Percentiles rank a stretch among this genome's conserved stretches.
phyloP scores from a whole-genome alignment of 352 stramenopile species.

The Phytophthora megakarya region DNA sequence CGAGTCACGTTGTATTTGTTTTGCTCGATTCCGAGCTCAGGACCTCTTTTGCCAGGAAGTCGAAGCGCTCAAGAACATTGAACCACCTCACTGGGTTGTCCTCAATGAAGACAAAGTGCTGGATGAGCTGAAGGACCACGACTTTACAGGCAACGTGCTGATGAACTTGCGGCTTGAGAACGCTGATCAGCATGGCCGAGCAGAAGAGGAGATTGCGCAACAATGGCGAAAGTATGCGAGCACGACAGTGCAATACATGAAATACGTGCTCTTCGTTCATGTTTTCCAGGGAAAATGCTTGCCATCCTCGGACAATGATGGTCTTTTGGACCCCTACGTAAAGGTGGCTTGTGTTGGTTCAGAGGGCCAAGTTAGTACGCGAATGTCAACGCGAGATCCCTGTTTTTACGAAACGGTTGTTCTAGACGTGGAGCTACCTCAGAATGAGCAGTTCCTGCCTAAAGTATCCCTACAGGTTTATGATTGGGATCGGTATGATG shows the following conservation, averaged over 20 bases:
- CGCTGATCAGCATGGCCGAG: constrained; percentile 20
- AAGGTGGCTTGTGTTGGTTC: constrained; percentile 84
- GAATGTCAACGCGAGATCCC: constrained; percentile 73
- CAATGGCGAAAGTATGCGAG: constrained; percentile 61
- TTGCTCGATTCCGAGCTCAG: constrained; percentile 71
- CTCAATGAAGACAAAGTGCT: constrained; percentile 81
- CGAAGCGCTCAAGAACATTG: constrained; percentile 41
- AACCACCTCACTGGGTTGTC: constrained; percentile 66
- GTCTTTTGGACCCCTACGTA: constrained; percentile 81
- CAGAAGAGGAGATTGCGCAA: constrained; percentile 47
- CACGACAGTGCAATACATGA: constrained; percentile 68
- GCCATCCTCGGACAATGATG: constrained; percentile 75
- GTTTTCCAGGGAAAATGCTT: constrained; percentile 81
- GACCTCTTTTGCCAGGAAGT: constrained; percentile 63
- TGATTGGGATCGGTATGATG: constrained; percentile 75
- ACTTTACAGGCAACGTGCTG: constrained; percentile 85
- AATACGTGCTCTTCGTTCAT: constrained; percentile 84
- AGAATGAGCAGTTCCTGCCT: constrained; percentile 63
- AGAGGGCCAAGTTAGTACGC: constrained; percentile 62
- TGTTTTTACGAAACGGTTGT: constrained; percentile 86
- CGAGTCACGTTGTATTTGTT: constrained; percentile 76
- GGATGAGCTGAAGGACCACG: constrained; percentile 78
- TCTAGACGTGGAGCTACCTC: constrained; percentile 76
- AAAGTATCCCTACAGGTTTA: constrained; percentile 80
- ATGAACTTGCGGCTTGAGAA: constrained; percentile 74